Percentiles rank a stretch among this genome's conserved stretches.
phyloP scores from a whole-genome alignment of 306 rosid genomes.

The Castanopsis chinensis region DNA sequence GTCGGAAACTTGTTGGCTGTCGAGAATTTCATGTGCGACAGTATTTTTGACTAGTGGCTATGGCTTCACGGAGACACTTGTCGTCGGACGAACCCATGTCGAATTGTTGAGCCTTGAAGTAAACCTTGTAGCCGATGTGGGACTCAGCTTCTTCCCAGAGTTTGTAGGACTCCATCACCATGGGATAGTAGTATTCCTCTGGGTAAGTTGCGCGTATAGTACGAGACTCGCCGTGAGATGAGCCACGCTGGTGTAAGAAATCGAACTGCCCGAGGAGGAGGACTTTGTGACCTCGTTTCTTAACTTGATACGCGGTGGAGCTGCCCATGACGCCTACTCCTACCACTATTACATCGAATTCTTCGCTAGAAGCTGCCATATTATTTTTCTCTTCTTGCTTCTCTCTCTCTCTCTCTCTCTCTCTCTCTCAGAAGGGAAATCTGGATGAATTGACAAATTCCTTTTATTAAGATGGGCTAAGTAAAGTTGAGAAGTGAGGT shows the following conservation, averaged over 20 bases:
- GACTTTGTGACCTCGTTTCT: slow-evolving; percentile 48
- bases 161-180: slow-evolving; percentile 68
- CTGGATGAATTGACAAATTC: too few species aligned
- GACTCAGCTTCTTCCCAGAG: slow-evolving; percentile 64
- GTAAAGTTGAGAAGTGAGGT: too few species aligned
- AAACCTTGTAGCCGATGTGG: slow-evolving; percentile 59
- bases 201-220: slow-evolving; percentile 73
- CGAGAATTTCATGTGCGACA: slow-evolving; percentile 33
- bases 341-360: slow-evolving; percentile 61
- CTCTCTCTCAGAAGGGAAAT: too few species aligned
- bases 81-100: slow-evolving; percentile 44
- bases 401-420: too few species aligned
- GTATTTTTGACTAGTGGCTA: slow-evolving; percentile 30
- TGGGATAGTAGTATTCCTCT: slow-evolving; percentile 42
- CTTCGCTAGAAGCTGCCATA: slow-evolving; percentile 30
- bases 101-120: slow-evolving; percentile 56
- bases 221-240: slow-evolving; percentile 97
- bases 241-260: slow-evolving; percentile 90
- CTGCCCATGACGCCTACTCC: slow-evolving; percentile 93
- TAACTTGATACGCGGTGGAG: slow-evolving; percentile 65
- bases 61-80: slow-evolving; percentile 28
- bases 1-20: slow-evolving; percentile 16
- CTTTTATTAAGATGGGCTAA: too few species aligned
- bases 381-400: too few species aligned
- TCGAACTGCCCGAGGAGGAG: slow-evolving; percentile 76